Base-by-base conservation (phyloP, 2,329 filamentous ascomycete species). In the Periconia sp. region DNA sequence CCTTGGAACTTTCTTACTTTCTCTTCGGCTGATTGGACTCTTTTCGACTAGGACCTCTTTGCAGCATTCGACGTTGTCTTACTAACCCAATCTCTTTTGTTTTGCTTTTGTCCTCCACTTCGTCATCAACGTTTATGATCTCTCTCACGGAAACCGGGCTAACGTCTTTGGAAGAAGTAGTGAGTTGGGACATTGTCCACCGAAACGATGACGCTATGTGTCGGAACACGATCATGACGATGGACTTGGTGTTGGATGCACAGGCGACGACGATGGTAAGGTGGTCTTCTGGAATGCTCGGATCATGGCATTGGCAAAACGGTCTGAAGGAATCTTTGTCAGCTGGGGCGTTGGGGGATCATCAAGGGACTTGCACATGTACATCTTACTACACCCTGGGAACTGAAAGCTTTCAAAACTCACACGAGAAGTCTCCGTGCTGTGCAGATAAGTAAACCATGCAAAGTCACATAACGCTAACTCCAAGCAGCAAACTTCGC, bases 221-320 rank as follows among this genome's bases (percentile, higher is more conserved):
- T 2, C 66, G 66, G 53, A 65, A 68, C 31, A 60, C 19, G 27
- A 64, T 53, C n/a, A 68, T 49, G 2, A 64, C 52, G 20, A 69
- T 55, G 8, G 63, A 63, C 47, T 72, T 74, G 41, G 73, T 66
- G 52, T 57, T 64, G 9, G 71, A 70, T 1, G 69, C 66, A 49
- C 71, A 74, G 23, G 70, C 65, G 42, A 73, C 71, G 47, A 72
- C 61, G 42, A 74, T 63, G 35, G 70, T 70, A 40, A 72, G 55
- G 56, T 74, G 70, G 53, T 72, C 73, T 54, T 74, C 71, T n/a
- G 72, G 3, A 68, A 66, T 18, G 64, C 64, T 58, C 68, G 72
- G 27, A 73, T 62, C 64, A 73, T 71, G 17, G 59, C 55, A 19
- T 61, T 58, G 1, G 63, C 63, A 47, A 65, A 68, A 19, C 59